Conservation (phyloP, 176 grass and related monocot species). For the Poa annua region DNA sequence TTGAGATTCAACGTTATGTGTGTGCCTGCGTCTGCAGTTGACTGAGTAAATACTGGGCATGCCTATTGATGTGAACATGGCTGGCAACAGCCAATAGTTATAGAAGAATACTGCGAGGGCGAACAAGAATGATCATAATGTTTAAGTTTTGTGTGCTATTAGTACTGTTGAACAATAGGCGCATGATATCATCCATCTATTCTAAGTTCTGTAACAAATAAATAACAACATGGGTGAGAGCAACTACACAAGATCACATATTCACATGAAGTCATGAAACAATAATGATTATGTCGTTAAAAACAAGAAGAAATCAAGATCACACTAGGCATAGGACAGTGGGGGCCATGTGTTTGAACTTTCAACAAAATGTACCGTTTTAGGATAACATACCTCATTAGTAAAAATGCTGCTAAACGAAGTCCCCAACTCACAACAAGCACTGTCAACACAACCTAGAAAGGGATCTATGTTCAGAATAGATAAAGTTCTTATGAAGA, state of each 20-base stretch:
- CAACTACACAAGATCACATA: background rate
- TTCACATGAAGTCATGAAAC: slow-evolving; percentile 3
- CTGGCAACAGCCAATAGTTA: background rate
- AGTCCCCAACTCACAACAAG: slow-evolving; percentile 85
- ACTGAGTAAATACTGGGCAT: background rate
- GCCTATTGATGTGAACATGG: background rate
- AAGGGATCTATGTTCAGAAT: slow-evolving; percentile 41
- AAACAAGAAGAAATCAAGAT: slow-evolving; percentile 13
- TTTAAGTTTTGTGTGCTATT: background rate
- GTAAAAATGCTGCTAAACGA: slow-evolving; percentile 76
- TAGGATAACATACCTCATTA: slow-evolving; percentile 71
- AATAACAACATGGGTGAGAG: background rate
- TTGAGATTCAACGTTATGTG: background rate
- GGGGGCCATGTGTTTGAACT: background rate
- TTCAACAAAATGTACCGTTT: background rate
- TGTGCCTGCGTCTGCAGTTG: background rate
- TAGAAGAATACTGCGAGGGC: background rate
- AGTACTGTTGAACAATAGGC: background rate
- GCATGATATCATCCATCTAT: background rate
- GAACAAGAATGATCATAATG: background rate
- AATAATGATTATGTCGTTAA: background rate
- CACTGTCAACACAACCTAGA: slow-evolving; percentile 80
- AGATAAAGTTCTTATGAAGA: background rate
- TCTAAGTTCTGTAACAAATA: background rate
- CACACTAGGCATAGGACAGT: background rate